Evolutionary conservation across 1,139 yeast species (phyloP), one percentile per base, ranked within the genome.

Genomic region (Diutina neorugosa): DNA sequence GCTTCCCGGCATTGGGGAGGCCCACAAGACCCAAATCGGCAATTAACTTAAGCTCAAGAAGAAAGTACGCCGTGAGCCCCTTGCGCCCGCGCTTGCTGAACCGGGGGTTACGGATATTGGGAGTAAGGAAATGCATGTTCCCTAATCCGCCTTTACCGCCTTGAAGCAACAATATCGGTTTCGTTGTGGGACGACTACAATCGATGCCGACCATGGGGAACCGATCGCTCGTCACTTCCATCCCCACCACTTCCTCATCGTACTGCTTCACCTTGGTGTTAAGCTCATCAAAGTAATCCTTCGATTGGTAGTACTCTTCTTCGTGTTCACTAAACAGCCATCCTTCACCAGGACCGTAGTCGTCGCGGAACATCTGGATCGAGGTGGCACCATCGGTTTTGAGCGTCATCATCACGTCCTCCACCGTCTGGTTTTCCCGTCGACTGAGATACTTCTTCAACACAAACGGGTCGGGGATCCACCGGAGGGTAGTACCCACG

Each of bases 81-180:
- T 69, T 70, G 55, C 98, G 76, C 2, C 98, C 98, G 44, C 65
- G 63, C 62, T 90, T 91, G 43, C 94, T 81, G 65, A 93, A 93
- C 52, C 95, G 72, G 5, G 98, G 98, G 62, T 90, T 91, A 55
- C 97, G 78, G 53, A 93, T 82, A 54, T 83, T 81, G 53, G 84
- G 77, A 0, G 97, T 89, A 53, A 87, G 71, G 63, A 93, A 93
- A 65, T 91, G 96, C 93, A 90, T 89, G 65, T 93, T 93, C 1
- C 98, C 98, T 73, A 91, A 76, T 0, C 98, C 98, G 27, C 98
- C 98, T 59, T 75, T 73, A 5, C 98, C 98, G 48, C 98, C 98
- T 60, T 78, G 77, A 51, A 91, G 62, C 20, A 93, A 63, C 49
- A 87, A 70, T n/a, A 83, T 64, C 1, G 97, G 96, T 41, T 76